Conservation (phyloP, 1,284 basidiomycete genomes). For the Vanrija sp. region DNA sequence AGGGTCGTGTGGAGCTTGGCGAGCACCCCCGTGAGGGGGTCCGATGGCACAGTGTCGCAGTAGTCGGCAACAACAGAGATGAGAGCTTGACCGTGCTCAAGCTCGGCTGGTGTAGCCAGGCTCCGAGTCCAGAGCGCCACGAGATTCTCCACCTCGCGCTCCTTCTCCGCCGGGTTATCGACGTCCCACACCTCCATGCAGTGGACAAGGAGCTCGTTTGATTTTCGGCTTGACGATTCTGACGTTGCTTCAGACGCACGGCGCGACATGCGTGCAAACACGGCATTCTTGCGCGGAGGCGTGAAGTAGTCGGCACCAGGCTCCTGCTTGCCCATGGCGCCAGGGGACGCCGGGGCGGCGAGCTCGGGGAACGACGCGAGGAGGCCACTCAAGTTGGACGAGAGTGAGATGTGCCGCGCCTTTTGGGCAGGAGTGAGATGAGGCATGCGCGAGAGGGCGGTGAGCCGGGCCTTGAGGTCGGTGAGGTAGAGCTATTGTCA, state of each 20-base stretch:
- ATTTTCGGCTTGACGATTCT: slow-evolving; percentile 11
- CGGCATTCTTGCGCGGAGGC: slow-evolving; percentile 29
- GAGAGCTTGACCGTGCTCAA: slow-evolving; percentile 10
- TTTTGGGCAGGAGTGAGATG: slow-evolving; percentile 22
- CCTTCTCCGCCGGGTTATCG: slow-evolving; percentile 27
- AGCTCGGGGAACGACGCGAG: slow-evolving; percentile 32
- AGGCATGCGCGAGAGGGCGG: slow-evolving; percentile 17
- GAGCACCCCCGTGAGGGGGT: slow-evolving; percentile 13
- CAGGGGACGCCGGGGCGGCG: slow-evolving; percentile 14
- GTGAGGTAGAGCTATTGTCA: slow-evolving; percentile 32
- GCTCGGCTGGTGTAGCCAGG: slow-evolving; percentile 28
- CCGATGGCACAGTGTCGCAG: too few relatives aligned
- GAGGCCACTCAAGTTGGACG: slow-evolving; percentile 18
- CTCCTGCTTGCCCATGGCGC: neutral
- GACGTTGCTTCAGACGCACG: slow-evolving; percentile 20
- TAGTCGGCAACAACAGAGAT: slow-evolving; percentile 21
- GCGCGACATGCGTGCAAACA: slow-evolving; percentile 26
- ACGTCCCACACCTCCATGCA: slow-evolving; percentile 45
- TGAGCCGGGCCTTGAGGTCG: slow-evolving; percentile 36
- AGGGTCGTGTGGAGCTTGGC: slow-evolving; percentile 22
- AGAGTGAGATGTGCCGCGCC: slow-evolving; percentile 22
- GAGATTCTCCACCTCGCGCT: slow-evolving; percentile 33
- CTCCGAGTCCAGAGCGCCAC: slow-evolving; percentile 31
- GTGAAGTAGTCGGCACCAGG: slow-evolving; percentile 28
- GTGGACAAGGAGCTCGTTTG: slow-evolving; percentile 35